Evolutionary conservation across 2,329 filamentous ascomycete genomes (phyloP).

Genomic region (Periconia sp.): DNA sequence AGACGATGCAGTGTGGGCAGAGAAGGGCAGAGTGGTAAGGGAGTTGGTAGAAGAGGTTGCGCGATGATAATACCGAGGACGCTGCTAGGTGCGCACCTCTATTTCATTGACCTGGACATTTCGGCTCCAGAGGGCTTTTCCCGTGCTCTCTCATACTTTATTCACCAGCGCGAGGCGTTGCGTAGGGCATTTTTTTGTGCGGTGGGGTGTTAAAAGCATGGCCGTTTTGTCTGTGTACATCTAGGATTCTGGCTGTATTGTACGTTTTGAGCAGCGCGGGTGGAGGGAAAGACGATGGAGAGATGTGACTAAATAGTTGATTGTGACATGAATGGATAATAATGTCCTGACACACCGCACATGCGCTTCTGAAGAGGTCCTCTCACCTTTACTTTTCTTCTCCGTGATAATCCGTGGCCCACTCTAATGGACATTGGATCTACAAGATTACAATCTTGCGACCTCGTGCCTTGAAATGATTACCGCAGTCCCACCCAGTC

Average conservation of each 20-base stretch:
- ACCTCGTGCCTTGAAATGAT: too few relatives aligned
- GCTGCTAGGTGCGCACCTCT: constrained; percentile 3
- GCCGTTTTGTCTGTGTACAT: constrained; percentile 13
- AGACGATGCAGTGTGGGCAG: constrained; percentile 43
- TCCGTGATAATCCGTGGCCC: too few relatives aligned
- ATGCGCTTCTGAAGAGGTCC: too few relatives aligned
- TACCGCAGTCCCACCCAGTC: too few relatives aligned
- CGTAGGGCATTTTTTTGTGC: constrained; percentile 23
- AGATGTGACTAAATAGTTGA: constrained; percentile 1
- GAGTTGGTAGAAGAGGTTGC: constrained; percentile 37
- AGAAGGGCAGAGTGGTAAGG: constrained; percentile 33
- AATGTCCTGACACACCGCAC: too few relatives aligned
- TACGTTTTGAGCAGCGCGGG: neutral
- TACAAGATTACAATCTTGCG: too few relatives aligned
- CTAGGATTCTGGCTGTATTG: constrained; percentile 1
- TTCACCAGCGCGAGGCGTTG: constrained; percentile 38
- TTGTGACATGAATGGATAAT: too few relatives aligned
- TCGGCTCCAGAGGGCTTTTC: too few relatives aligned
- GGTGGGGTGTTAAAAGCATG: constrained; percentile 24
- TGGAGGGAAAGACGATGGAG: neutral
- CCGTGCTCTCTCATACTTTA: too few relatives aligned
- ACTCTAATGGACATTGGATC: too few relatives aligned
- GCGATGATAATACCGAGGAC: constrained; percentile 20
- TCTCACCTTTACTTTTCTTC: too few relatives aligned
- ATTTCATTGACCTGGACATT: constrained; percentile 3